These are phyloP conservation scores for Amphibolis antarctica DNA, from an alignment of 106 monocot species.

Conservation along the genomic window DNA sequence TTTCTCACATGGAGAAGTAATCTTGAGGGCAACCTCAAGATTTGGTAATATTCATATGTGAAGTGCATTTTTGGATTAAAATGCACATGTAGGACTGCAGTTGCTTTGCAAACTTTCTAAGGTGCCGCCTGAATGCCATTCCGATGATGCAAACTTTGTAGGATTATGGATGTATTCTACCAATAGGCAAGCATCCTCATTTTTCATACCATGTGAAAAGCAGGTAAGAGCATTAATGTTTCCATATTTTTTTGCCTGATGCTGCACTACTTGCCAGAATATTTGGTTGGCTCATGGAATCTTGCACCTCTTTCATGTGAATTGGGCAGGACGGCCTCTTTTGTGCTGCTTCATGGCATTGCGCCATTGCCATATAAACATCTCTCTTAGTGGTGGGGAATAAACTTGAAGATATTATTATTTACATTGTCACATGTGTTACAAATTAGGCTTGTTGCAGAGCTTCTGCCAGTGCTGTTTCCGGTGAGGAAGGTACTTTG, in stretches of 20 bases:
- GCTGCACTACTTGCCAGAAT: neutral
- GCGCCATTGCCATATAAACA: too few species aligned
- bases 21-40: neutral
- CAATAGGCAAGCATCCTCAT: neutral
- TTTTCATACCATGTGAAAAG: neutral
- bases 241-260: neutral
- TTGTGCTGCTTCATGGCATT: too few species aligned
- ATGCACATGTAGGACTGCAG: neutral
- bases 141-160: neutral
- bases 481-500: too few species aligned
- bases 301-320: too few species aligned
- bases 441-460: too few species aligned
- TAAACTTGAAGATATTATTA: too few species aligned
- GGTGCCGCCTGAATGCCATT: neutral
- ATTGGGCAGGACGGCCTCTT: too few species aligned
- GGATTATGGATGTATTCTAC: neutral
- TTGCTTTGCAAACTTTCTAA: neutral
- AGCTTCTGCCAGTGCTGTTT: too few species aligned
- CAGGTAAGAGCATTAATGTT: neutral
- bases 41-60: conserved; percentile 9
- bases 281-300: too few species aligned
- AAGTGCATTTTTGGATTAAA: conserved; percentile 8
- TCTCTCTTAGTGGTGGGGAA: too few species aligned
- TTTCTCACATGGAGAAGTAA: conserved; percentile 5
- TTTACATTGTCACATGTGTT: too few species aligned